phyloP scores from a whole-genome alignment of 306 rosid genomes.

The Prunus padus region DNA sequence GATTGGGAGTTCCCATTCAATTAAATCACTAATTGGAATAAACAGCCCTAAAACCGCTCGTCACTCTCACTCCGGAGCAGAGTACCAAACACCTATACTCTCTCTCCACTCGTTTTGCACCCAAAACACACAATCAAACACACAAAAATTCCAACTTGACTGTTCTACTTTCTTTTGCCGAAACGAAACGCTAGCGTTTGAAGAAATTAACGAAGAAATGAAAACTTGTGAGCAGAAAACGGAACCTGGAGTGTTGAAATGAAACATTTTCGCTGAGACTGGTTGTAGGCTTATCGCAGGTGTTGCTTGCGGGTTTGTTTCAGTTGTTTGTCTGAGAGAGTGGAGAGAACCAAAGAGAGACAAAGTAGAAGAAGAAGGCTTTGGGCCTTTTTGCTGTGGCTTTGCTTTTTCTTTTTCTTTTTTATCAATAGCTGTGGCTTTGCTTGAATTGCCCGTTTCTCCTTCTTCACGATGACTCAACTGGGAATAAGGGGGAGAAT shows the following conservation, averaged over 20 bases:
- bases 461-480: not conserved
- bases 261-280: conserved; percentile 3
- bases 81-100: not conserved
- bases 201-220: conserved; percentile 1
- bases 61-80: not conserved
- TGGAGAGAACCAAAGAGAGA: not conserved
- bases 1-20: not conserved
- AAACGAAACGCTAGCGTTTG: no score
- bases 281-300: not conserved
- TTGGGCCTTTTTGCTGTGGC: not conserved
- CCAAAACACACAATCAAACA: not conserved
- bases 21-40: not conserved
- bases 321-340: not conserved
- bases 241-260: conserved; percentile 23
- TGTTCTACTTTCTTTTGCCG: no score
- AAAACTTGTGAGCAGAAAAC: not conserved
- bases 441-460: conserved; percentile 3
- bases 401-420: no score
- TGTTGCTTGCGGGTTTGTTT: not conserved
- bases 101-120: not conserved
- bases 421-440: no score
- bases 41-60: conserved; percentile 4
- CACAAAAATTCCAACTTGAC: not conserved
- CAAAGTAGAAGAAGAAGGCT: not conserved
- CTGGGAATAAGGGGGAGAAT: not conserved